Base-by-base conservation (phyloP, 2,329 filamentous ascomycete species). In the Colletotrichum tropicicola region DNA sequence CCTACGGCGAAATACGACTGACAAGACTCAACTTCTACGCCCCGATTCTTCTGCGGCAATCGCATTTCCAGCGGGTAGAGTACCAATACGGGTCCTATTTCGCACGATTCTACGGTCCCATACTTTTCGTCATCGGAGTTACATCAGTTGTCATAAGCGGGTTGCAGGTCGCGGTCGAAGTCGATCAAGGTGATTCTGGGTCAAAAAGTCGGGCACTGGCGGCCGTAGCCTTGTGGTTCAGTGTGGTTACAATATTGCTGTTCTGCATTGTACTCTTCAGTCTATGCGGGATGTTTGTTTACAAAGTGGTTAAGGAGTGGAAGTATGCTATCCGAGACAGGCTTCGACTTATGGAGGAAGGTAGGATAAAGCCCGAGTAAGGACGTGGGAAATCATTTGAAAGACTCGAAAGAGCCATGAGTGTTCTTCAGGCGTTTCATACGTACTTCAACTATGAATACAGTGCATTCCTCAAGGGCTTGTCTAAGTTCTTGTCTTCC, bases 51-150 rank as follows among this genome's bases (percentile, higher is more conserved):
- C 59, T 73, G 5, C 37, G 64, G 4, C 66, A 66, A 32, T 68
- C 61, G 17, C 25, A 71, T 48, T 74, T 71, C 43, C 68, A 72
- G 17, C 49, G 66, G 8, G 59, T 69, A 5, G 59, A 73, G 10
- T 67, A 68, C 35, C 70, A 73, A 43, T 73, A 72, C 55, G 57
- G 60, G 2, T 32, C 47, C 1, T 73, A 70, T 51, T 71, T 74
- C 59, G 47, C 69, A 1, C 66, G 65, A 3, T 71, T 71, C 43
- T 72, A 68, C 49, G 68, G 43, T 6, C 70, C 69, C 2, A 48
- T 72, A 2, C 32, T 74, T 5, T 73, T 74, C 37, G 43, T 72
- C 9, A 67, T 75, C 28, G 70, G 56, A 3, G 54, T 71, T 7
- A 9, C 67, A 3, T 67, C 70, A 4, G 66, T 71, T 12, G 54